A percentile compares a stretch with the other conserved stretches of the same genome.
phyloP scores from a whole-genome alignment of 192 early-diverging fungal species.

The Borealophlyctis nickersoniae region DNA sequence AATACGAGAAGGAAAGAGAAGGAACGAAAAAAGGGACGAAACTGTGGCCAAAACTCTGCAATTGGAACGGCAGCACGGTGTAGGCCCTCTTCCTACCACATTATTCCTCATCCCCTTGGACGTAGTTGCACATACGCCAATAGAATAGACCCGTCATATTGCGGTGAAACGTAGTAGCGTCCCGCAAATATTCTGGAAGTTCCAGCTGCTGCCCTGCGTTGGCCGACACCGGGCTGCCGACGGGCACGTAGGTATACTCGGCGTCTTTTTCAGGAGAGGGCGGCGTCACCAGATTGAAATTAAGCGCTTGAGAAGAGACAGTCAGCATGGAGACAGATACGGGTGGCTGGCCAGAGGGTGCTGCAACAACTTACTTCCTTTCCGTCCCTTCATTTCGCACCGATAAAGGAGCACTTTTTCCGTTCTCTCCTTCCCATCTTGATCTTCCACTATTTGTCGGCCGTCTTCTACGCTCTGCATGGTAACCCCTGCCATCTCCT shows the following conservation, averaged over 20 bases:
- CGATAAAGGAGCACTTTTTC: conserved; percentile 22
- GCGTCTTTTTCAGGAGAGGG: conserved; percentile 9
- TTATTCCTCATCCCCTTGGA: conserved; percentile 5
- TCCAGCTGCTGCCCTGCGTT: conserved; percentile 2
- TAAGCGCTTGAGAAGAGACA: no score
- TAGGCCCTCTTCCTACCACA: no score
- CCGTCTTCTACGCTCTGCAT: conserved; percentile 37
- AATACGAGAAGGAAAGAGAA: no score
- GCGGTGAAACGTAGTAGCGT: conserved; percentile 30
- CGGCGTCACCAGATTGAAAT: conserved; percentile 27
- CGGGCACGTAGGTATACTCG: conserved; percentile 20
- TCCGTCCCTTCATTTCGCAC: conserved; percentile 26
- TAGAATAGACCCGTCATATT: conserved; percentile 23
- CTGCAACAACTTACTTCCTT: conserved; percentile 26
- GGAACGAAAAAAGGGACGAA: no score
- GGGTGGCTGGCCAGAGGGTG: no score
- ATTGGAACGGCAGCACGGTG: no score
- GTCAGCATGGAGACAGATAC: no score
- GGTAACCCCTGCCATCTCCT: conserved; percentile 33
- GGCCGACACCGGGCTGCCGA: neutral
- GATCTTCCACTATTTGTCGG: conserved; percentile 6
- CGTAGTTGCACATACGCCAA: conserved; percentile 16
- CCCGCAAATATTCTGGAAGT: conserved; percentile 28
- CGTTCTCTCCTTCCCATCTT: conserved; percentile 2
- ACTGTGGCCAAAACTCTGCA: no score